These are phyloP conservation scores for Ricinus communis DNA, from an alignment of 345 rosid species.

Conservation along the genomic window DNA sequence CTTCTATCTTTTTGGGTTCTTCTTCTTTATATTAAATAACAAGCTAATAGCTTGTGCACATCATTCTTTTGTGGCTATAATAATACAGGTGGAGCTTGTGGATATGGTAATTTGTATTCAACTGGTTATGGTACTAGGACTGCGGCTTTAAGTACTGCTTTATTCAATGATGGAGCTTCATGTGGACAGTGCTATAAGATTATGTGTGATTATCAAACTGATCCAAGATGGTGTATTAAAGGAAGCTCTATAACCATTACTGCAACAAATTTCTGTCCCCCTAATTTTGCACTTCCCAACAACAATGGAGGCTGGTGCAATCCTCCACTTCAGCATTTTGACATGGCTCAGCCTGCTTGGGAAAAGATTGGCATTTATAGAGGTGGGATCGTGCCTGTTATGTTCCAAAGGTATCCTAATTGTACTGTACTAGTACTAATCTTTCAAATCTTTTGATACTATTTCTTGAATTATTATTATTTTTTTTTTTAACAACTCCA, in stretches of 20 bases:
- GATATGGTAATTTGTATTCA: slow-evolving; percentile 34
- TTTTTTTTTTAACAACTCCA: too few species aligned
- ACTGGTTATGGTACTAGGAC: slow-evolving; percentile 32
- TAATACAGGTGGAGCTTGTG: slow-evolving; percentile 38
- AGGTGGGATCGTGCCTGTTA: slow-evolving; percentile 86
- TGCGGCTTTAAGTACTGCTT: slow-evolving; percentile 34
- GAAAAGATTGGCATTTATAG: slow-evolving; percentile 76
- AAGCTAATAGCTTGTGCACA: neutral
- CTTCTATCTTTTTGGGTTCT: too few species aligned
- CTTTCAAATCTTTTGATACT: too few species aligned
- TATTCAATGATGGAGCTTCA: slow-evolving; percentile 34
- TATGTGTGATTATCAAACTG: slow-evolving; percentile 24
- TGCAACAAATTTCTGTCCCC: slow-evolving; percentile 39
- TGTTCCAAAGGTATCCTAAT: slow-evolving; percentile 59
- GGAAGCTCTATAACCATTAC: slow-evolving; percentile 26
- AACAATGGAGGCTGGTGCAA: slow-evolving; percentile 97
- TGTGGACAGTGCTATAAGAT: slow-evolving; percentile 31
- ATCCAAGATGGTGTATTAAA: slow-evolving; percentile 31
- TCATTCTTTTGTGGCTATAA: neutral
- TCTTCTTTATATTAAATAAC: neutral
- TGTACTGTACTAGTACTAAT: too few species aligned
- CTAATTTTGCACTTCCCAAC: slow-evolving; percentile 54
- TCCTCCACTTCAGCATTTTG: slow-evolving; percentile 91
- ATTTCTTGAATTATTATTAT: neutral
- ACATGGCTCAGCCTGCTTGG: slow-evolving; percentile 96